A percentile compares a stretch with the other conserved stretches of the same genome.
Conservation (phyloP, 805 yeast genomes). For the Yarrowia sp. region DNA sequence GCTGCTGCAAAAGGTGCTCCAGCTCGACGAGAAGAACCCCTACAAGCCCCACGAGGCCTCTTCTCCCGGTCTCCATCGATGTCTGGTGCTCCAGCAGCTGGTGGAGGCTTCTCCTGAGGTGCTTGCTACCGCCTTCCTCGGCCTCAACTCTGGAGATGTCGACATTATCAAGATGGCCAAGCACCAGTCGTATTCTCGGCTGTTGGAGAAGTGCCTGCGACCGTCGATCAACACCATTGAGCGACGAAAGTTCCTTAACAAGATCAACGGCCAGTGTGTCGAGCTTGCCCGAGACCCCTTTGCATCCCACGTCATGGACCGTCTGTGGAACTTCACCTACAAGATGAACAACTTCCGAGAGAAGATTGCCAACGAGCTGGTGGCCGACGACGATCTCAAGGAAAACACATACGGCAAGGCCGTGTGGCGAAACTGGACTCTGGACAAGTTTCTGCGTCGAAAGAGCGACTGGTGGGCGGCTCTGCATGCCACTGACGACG, state of each 20-base stretch:
- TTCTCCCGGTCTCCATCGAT: slow-evolving; percentile 62
- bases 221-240: slow-evolving; percentile 58
- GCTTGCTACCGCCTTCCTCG: slow-evolving; percentile 51
- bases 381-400: slow-evolving; percentile 67
- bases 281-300: slow-evolving; percentile 80
- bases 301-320: slow-evolving; percentile 90
- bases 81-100: slow-evolving; percentile 74
- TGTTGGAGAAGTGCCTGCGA: slow-evolving; percentile 70
- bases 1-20: slow-evolving; percentile 71
- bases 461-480: slow-evolving; percentile 79
- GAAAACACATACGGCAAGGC: slow-evolving; percentile 85
- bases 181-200: slow-evolving; percentile 92
- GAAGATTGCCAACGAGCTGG: slow-evolving; percentile 74
- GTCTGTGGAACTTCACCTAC: slow-evolving; percentile 78
- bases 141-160: slow-evolving; percentile 29
- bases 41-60: slow-evolving; percentile 38
- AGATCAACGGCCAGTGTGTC: slow-evolving; percentile 61
- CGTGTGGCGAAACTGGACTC: slow-evolving; percentile 95
- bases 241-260: slow-evolving; percentile 74
- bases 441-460: slow-evolving; percentile 79
- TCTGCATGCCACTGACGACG: slow-evolving; percentile 42
- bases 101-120: slow-evolving; percentile 71
- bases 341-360: slow-evolving; percentile 85
- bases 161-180: slow-evolving; percentile 69
- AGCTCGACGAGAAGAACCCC: slow-evolving; percentile 59